Conservation (phyloP, 805 yeast genomes). For the Hemisphaericaspora nanyangensis region DNA sequence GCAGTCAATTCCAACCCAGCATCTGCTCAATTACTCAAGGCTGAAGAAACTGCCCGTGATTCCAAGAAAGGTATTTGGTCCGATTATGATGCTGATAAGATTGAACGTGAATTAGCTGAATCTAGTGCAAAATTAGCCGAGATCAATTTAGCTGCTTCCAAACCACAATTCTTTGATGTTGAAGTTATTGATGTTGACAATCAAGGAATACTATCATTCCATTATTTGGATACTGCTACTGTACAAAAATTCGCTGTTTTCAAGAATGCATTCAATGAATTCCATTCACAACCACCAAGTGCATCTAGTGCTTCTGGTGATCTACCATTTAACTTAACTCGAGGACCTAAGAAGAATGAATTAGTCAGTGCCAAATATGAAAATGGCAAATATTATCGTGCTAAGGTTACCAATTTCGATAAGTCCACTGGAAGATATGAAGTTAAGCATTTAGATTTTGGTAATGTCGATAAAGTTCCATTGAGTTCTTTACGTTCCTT, state of each 20-base stretch:
- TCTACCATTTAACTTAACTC: conserved; percentile 35
- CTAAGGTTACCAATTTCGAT: conserved; percentile 46
- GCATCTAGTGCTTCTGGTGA: conserved; percentile 35
- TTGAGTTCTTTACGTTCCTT: conserved; percentile 45
- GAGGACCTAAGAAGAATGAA: conserved; percentile 52
- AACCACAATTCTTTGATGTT: conserved; percentile 48
- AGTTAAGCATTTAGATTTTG: conserved; percentile 61
- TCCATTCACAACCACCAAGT: conserved; percentile 35
- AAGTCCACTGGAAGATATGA: conserved; percentile 39
- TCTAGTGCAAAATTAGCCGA: conserved; percentile 16
- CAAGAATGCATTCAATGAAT: conserved; percentile 45
- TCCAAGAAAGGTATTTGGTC: conserved; percentile 65
- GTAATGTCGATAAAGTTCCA: conserved; percentile 47
- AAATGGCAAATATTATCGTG: conserved; percentile 57
- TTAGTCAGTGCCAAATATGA: conserved; percentile 53
- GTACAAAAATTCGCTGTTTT: conserved; percentile 36
- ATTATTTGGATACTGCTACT: conserved; percentile 35
- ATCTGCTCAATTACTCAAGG: conserved; percentile 50
- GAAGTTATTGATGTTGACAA: conserved; percentile 49
- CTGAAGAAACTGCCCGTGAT: conserved; percentile 59
- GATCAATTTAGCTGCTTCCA: conserved; percentile 20
- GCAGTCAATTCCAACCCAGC: conserved; percentile 58
- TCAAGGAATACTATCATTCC: conserved; percentile 45
- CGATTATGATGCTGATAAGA: conserved; percentile 44
- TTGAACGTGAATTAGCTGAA: conserved; percentile 26